phyloP scores from a whole-genome alignment of 805 yeast species.

The Wickerhamomyces pijperi region DNA sequence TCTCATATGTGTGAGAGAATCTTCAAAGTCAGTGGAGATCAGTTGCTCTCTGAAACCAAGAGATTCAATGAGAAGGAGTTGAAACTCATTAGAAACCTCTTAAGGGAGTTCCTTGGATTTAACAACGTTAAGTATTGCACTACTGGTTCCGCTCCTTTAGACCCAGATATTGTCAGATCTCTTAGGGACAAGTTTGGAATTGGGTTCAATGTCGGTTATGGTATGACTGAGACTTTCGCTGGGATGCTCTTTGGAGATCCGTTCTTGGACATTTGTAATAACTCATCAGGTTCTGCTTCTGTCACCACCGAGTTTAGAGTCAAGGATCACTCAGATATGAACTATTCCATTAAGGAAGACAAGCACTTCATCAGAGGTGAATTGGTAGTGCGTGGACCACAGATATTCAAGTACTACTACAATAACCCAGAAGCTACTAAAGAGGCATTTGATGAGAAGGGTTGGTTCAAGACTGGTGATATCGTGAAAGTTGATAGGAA shows the following conservation, averaged over 20 bases:
- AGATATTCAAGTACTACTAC: conserved; percentile 43
- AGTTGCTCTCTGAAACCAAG: not conserved
- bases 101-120: conserved; percentile 34
- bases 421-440: conserved; percentile 42
- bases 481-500: conserved; percentile 35
- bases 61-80: conserved; percentile 4
- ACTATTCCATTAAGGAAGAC: conserved; percentile 28
- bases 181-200: conserved; percentile 43
- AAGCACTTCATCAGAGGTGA: conserved; percentile 43
- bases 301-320: conserved; percentile 43
- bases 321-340: conserved; percentile 52
- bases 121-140: conserved; percentile 26
- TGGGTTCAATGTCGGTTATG: conserved; percentile 46
- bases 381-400: conserved; percentile 52
- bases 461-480: conserved; percentile 63
- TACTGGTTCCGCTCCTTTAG: conserved; percentile 63
- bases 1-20: conserved; percentile 20
- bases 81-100: conserved; percentile 22
- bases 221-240: conserved; percentile 60
- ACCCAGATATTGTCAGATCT: conserved; percentile 46
- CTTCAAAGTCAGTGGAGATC: not conserved
- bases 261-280: conserved; percentile 26
- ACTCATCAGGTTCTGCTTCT: conserved; percentile 48
- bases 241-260: conserved; percentile 35
- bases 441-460: conserved; percentile 40